A percentile compares a stretch with the other conserved stretches of the same genome.
Conservation (phyloP, 1,139 yeast species). For the Sugiyamaella castrensis region DNA sequence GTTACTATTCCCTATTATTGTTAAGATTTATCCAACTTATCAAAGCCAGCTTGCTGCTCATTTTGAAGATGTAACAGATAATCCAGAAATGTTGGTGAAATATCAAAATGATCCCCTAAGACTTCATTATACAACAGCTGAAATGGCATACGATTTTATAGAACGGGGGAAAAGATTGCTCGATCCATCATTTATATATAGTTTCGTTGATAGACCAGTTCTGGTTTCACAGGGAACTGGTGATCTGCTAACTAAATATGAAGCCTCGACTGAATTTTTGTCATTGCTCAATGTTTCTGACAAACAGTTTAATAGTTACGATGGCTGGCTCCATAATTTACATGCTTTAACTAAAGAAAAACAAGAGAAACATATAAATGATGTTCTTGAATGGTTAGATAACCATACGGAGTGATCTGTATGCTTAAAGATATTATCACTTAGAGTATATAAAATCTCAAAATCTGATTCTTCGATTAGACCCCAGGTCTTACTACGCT, state of each 20-base stretch:
- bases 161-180: constrained; percentile 56
- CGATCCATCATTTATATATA: constrained; percentile 43
- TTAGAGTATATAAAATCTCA: too few relatives aligned
- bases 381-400: constrained; percentile 44
- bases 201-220: constrained; percentile 47
- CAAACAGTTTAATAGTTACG: constrained; percentile 38
- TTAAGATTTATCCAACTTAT: constrained; percentile 50
- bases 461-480: too few relatives aligned
- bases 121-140: constrained; percentile 47
- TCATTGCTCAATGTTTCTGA: constrained; percentile 38
- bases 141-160: constrained; percentile 62
- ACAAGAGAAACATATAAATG: constrained; percentile 38
- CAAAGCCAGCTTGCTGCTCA: constrained; percentile 59
- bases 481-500: too few relatives aligned
- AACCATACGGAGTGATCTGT: constrained; percentile 5
- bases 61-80: constrained; percentile 54
- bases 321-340: constrained; percentile 38
- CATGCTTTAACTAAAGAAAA: constrained; percentile 45
- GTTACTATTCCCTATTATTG: constrained; percentile 47
- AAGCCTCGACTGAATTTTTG: constrained; percentile 51
- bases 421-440: too few relatives aligned
- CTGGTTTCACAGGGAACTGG: constrained; percentile 54
- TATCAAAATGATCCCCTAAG: constrained; percentile 31
- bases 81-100: constrained; percentile 36
- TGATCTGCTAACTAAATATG: constrained; percentile 55